Base-by-base conservation (phyloP, 306 rosid genomes). In the Ceratonia siliqua region DNA sequence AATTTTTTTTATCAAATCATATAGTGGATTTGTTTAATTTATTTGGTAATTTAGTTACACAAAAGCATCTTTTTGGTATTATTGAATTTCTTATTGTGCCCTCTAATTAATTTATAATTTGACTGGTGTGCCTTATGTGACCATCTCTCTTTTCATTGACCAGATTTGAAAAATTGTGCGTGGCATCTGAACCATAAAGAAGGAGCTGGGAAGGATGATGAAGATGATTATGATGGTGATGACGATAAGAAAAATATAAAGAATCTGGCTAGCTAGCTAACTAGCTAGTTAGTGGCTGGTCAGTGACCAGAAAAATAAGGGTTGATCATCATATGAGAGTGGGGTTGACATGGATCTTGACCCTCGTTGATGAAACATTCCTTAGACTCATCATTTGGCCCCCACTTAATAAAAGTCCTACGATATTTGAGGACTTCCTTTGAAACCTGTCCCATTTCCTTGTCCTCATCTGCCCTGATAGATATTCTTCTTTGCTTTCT, bases 321-420 rank as follows among this genome's bases (percentile, higher is more conserved):
- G 62, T 81, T 67, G 6, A 50, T 55, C 74, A 67, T 73, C 66
- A 72, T 77, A 86, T 91, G 87, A 90, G 84, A 84, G 58, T 85
- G 90, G 89, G 88, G 85, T 91, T 94, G 94, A 94, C 98, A 89
- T 87, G 88, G 90, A 82, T 88, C 82, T 89, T 91, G 96, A 91
- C 92, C 81, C 91, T 90, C 89, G 84, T 84, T 69, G 45, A 87
- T 87, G 90, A 88, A 91, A 91, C 97, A 91, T 91, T 91, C 94
- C 78, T 79, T 42, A 2, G 48, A 66, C 65, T 78, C 88, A 78
- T 86, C 49, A 64, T 85, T 83, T 81, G 85, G 82, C 57, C 82
- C 82, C 87, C 87, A 61, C 64, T 81, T 77, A 49, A 82, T 79
- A 79, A 80, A 79, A 81, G 78, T 87, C 88, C 76, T 86, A 52